Percentiles rank a stretch among this genome's conserved stretches.
Conservation (phyloP, 2,329 filamentous ascomycete species). For the Colletotrichum filicis region DNA sequence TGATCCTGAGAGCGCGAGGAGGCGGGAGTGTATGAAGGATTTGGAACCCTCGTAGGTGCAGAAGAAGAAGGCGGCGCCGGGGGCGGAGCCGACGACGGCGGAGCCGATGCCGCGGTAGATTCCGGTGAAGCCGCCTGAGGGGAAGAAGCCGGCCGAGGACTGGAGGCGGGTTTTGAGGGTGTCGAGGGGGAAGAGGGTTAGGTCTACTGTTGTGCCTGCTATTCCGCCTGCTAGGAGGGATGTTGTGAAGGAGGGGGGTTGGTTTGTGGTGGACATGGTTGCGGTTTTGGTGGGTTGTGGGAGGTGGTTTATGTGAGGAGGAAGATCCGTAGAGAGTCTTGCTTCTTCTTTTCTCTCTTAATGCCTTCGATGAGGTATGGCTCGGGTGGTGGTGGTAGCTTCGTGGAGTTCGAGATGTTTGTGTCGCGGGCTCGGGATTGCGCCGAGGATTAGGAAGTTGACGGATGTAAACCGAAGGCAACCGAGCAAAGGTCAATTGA, state of each 20-base stretch:
- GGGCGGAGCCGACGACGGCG: slow-evolving; percentile 90
- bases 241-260: slow-evolving; percentile 60
- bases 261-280: slow-evolving; percentile 20
- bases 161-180: slow-evolving; percentile 98
- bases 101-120: slow-evolving; percentile 94
- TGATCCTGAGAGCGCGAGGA: slow-evolving; percentile 39
- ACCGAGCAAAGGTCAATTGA: background rate
- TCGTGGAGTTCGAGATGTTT: background rate
- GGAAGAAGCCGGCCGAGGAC: slow-evolving; percentile 80
- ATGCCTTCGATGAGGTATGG: background rate
- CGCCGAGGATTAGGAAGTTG: background rate
- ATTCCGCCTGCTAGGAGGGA: slow-evolving; percentile 84
- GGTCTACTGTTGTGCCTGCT: slow-evolving; percentile 95
- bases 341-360: background rate
- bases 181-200: slow-evolving; percentile 97
- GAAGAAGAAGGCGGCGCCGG: slow-evolving; percentile 97
- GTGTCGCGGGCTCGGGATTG: slow-evolving; percentile 11
- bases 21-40: slow-evolving; percentile 52
- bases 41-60: slow-evolving; percentile 89
- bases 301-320: background rate
- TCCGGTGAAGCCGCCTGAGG: slow-evolving; percentile 87
- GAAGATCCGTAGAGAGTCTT: background rate
- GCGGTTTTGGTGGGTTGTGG: background rate
- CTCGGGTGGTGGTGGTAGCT: background rate
- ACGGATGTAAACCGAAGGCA: background rate